Evolutionary conservation across 352 stramenopile species (phyloP).

Genomic region (Nothophytophthora sp.): DNA sequence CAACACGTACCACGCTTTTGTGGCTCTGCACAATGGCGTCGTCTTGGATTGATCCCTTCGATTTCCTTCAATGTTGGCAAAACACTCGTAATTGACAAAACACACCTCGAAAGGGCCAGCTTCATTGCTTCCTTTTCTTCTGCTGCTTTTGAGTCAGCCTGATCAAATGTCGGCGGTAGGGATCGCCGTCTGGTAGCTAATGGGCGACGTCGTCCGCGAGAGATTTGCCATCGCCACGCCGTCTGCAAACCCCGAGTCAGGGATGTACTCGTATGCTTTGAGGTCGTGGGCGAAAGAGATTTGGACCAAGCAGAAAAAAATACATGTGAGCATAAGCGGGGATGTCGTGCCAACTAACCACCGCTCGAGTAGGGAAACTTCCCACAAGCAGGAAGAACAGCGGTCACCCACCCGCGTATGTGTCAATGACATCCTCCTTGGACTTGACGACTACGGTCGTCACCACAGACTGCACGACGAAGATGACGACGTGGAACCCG

Average conservation of each 20-base stretch:
- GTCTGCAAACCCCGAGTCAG: slow-evolving; percentile 53
- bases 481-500: slow-evolving; percentile 54
- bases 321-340: too few species aligned
- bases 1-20: too few species aligned
- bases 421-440: slow-evolving; percentile 87
- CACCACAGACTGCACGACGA: slow-evolving; percentile 56
- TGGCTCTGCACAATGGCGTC: too few species aligned
- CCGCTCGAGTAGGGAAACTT: too few species aligned
- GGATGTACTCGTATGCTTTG: slow-evolving; percentile 89
- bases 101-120: slow-evolving; percentile 16
- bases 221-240: slow-evolving; percentile 39
- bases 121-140: too few species aligned
- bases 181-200: slow-evolving; percentile 60
- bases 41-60: too few species aligned
- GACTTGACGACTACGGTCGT: slow-evolving; percentile 68
- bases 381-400: neutral
- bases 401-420: slow-evolving; percentile 59
- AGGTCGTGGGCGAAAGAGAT: too few species aligned
- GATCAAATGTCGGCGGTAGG: slow-evolving; percentile 72
- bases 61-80: too few species aligned
- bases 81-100: too few species aligned
- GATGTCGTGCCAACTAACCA: too few species aligned
- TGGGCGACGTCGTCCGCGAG: slow-evolving; percentile 36
- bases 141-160: neutral
- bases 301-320: too few species aligned